These are phyloP conservation scores for Candida golubevii DNA, from an alignment of 805 yeast species.

Conservation along the genomic window DNA sequence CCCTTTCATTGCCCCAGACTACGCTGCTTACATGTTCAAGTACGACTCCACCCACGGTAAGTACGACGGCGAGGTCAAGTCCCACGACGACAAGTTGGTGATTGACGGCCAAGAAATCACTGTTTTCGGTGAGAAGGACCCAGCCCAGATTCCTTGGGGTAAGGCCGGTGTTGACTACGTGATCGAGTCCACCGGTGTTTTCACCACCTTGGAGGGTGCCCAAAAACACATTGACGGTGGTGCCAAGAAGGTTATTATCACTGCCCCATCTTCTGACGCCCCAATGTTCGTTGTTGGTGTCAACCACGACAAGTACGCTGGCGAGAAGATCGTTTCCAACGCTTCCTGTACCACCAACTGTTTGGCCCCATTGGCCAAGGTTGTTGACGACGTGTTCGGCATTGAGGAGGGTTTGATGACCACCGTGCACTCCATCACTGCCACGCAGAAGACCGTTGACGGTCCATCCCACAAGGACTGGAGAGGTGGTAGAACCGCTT, in stretches of 20 bases:
- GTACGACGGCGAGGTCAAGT: conserved; percentile 68
- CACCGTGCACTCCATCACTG: conserved; percentile 93
- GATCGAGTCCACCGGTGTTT: conserved; percentile 92
- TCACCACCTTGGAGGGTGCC: conserved; percentile 79
- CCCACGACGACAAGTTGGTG: conserved; percentile 55
- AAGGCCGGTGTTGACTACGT: conserved; percentile 76
- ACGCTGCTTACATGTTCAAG: conserved; percentile 94
- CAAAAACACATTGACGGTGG: conserved; percentile 83
- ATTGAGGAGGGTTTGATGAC: conserved; percentile 93
- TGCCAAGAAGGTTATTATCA: conserved; percentile 91
- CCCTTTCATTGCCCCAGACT: conserved; percentile 85
- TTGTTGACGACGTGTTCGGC: conserved; percentile 79
- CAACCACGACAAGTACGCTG: conserved; percentile 74
- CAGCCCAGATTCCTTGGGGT: conserved; percentile 87
- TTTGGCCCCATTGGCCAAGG: conserved; percentile 91
- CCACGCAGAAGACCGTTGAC: conserved; percentile 94
- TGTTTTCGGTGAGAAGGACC: conserved; percentile 80
- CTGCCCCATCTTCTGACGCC: conserved; percentile 91
- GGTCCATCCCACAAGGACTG: conserved; percentile 98
- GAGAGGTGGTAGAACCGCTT: conserved; percentile 98
- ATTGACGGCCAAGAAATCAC: conserved; percentile 65
- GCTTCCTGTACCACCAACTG: conserved; percentile 97
- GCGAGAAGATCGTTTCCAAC: conserved; percentile 75
- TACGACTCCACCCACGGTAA: conserved; percentile 92
- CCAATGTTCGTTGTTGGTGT: conserved; percentile 96